These are phyloP conservation scores for Cladophialophora exuberans DNA, from an alignment of 2,329 filamentous ascomycete species.

Conservation along the genomic window DNA sequence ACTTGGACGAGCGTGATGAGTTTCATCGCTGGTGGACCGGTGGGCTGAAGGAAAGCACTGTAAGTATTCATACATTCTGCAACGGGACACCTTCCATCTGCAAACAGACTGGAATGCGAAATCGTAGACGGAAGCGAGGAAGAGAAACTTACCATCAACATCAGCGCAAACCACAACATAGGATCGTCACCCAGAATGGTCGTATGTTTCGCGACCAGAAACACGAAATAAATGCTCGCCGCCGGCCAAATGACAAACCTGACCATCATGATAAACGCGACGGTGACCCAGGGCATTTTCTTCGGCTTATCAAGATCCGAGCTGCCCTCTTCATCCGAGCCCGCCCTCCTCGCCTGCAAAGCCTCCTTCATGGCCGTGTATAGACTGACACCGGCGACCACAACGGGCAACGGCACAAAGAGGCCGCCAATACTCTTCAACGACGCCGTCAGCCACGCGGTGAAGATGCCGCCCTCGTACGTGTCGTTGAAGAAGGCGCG, in stretches of 20 bases:
- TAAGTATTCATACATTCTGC: too few species aligned
- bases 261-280: slow-evolving; percentile 57
- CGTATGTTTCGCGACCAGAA: slow-evolving; percentile 57
- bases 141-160: slow-evolving; percentile 57
- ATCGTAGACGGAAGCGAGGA: too few species aligned
- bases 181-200: slow-evolving; percentile 59
- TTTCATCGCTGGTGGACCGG: slow-evolving; percentile 59
- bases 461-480: slow-evolving; percentile 65
- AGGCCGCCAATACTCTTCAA: slow-evolving; percentile 65
- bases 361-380: slow-evolving; percentile 54
- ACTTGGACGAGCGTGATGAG: slow-evolving; percentile 53
- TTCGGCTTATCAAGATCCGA: slow-evolving; percentile 40
- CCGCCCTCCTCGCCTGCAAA: slow-evolving; percentile 51
- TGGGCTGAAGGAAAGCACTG: too few species aligned
- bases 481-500: slow-evolving; percentile 63
- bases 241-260: slow-evolving; percentile 66
- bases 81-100: too few species aligned
- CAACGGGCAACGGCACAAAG: slow-evolving; percentile 67
- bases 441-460: slow-evolving; percentile 66
- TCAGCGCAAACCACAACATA: slow-evolving; percentile 68
- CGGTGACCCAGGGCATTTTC: slow-evolving; percentile 54
- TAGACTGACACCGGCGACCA: slow-evolving; percentile 69
- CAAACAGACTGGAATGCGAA: too few species aligned
- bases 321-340: slow-evolving; percentile 37
- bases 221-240: slow-evolving; percentile 60